Base-by-base conservation (phyloP, 768 basidiomycete species). In the Amanita muscaria region DNA sequence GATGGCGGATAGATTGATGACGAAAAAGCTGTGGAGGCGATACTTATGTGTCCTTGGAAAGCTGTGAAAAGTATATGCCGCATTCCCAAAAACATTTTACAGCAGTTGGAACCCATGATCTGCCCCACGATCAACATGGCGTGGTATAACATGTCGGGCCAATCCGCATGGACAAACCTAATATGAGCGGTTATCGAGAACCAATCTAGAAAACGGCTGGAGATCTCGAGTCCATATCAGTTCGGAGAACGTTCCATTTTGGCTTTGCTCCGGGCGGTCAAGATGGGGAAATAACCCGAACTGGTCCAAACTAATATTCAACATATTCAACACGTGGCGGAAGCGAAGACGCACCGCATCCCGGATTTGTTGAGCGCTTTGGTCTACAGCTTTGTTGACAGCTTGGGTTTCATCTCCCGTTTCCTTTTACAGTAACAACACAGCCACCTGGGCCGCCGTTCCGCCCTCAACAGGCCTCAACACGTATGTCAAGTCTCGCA, bases 401-500 rank as follows among this genome's bases (percentile, higher is more conserved):
- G 27, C 23, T n/a, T 18, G 29, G 18, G 32, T 19, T 32, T n/a
- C 18, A 33, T 11, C 31, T 30, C 12, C 24, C 30, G 9, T n/a
- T 36, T 3, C 42, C 42, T 12, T 23, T 33, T 33, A n/a, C 14
- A n/a, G 42, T 7, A 31, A 15, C 30, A 1, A 10, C 34, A 42
- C 46, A 33, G 22, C 31, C 33, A 40, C 31, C 10, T n/a, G n/a
- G n/a, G n/a, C n/a, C n/a, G n/a, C n/a, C n/a, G n/a, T n/a, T n/a
- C n/a, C n/a, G n/a, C n/a, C n/a, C n/a, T n/a, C n/a, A n/a, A n/a
- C n/a, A n/a, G n/a, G n/a, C n/a, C n/a, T n/a, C n/a, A n/a, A n/a
- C n/a, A n/a, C n/a, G 27, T 14, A 80, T 80, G 79, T 80, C 79
- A 32, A 79, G 76, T 27, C 62, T 80, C 25, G 77, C 77, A 37